Evolutionary conservation across 495 filamentous ascomycete genomes (phyloP).

Genomic region (Astrothelium macrocarpum): DNA sequence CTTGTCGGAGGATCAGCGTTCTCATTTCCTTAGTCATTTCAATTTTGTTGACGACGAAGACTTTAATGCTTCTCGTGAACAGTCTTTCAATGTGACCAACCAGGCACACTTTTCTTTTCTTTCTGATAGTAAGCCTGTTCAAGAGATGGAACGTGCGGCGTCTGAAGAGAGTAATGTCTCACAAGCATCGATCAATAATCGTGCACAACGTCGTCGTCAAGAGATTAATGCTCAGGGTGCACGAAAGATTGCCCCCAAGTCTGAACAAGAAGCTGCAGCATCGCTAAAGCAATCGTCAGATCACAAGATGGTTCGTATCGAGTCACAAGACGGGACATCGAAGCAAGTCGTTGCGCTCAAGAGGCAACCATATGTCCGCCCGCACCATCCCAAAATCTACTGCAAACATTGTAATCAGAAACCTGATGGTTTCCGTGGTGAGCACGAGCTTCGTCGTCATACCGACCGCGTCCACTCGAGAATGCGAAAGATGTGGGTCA

Average conservation of each 20-base stretch:
- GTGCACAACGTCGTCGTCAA: slow-evolving; percentile 20
- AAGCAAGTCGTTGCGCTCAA: slow-evolving; percentile 54
- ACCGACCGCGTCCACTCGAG: slow-evolving; percentile 65
- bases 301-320: slow-evolving; percentile 45
- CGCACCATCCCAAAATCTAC: slow-evolving; percentile 63
- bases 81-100: slow-evolving; percentile 18
- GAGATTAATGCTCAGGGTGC: slow-evolving; percentile 19
- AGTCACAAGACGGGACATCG: slow-evolving; percentile 49
- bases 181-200: slow-evolving; percentile 15
- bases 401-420: slow-evolving; percentile 67
- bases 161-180: slow-evolving; percentile 22
- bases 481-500: slow-evolving; percentile 73
- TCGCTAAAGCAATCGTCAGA: slow-evolving; percentile 20
- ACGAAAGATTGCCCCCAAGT: slow-evolving; percentile 22
- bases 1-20: slow-evolving; percentile 1
- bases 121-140: slow-evolving; percentile 15
- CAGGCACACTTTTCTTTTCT: slow-evolving; percentile 12
- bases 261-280: slow-evolving; percentile 11
- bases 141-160: slow-evolving; percentile 24
- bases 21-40: slow-evolving; percentile 3
- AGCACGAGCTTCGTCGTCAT: slow-evolving; percentile 87
- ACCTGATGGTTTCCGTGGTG: slow-evolving; percentile 82
- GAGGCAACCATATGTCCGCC: slow-evolving; percentile 64
- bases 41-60: not conserved
- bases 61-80: not conserved